Conservation (phyloP, 305 asterid species). For the Ilex paraguariensis region DNA sequence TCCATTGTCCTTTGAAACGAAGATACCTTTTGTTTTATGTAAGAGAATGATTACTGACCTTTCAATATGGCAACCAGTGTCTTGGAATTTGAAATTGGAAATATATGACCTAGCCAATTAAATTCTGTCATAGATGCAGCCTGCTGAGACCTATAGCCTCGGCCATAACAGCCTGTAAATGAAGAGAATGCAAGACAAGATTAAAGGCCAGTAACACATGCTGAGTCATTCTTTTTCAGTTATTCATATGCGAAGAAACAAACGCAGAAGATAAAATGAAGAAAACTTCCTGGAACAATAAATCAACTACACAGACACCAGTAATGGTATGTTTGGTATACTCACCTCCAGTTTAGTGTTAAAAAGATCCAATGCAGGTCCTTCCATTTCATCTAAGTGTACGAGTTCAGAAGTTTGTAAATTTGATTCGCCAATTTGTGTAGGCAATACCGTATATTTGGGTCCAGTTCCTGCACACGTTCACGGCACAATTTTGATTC, state of each 20-base stretch:
- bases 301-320: no score
- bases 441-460: slow-evolving; percentile 80
- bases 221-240: no score
- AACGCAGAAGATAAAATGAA: no score
- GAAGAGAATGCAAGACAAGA: slow-evolving; percentile 19
- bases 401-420: slow-evolving; percentile 77
- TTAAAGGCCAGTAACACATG: no score
- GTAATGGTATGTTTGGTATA: not conserved
- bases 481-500: slow-evolving; percentile 87
- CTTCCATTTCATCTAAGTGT: slow-evolving; percentile 86
- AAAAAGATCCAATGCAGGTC: slow-evolving; percentile 92
- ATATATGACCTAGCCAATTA: slow-evolving; percentile 78
- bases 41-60: slow-evolving; percentile 24
- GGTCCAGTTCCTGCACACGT: slow-evolving; percentile 94
- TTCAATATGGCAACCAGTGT: slow-evolving; percentile 83
- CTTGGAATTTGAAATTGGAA: slow-evolving; percentile 90
- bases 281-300: no score
- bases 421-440: slow-evolving; percentile 92
- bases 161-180: slow-evolving; percentile 84
- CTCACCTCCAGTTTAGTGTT: slow-evolving; percentile 91
- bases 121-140: slow-evolving; percentile 97
- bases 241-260: no score
- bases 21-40: slow-evolving; percentile 22
- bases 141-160: slow-evolving; percentile 97
- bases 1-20: not conserved